Evolutionary conservation across 164 flowering plant species (phyloP), one percentile per base, ranked within the genome.

Genomic region (Hamamelis virginiana): DNA sequence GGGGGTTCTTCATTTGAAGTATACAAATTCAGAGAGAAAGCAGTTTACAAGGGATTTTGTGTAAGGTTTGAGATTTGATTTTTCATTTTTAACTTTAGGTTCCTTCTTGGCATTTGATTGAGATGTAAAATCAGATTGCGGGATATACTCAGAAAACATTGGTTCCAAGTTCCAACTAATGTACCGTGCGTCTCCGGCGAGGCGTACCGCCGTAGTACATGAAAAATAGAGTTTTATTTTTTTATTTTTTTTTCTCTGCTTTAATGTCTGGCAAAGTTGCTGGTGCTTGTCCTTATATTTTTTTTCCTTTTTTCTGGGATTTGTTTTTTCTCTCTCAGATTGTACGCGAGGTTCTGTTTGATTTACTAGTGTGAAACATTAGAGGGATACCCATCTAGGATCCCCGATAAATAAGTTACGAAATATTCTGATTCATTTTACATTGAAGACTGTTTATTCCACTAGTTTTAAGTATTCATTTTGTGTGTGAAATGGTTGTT

Each of bases 51-150:
- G 79, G 78, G 76, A 74, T 82, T 83, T 87, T 82, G 77, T 84
- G 80, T 80, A 74, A 78, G 81, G 80, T 75, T 81, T 83, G 84
- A 72, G 75, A 69, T 76, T 84, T 77, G 59, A 69, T 48, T 75
- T 79, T 70, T 53, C 41, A 66, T 64, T 43, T 75, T 48, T 59
- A 23, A 64, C 73, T 59, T 75, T 84, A 84, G 84, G 73, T 71
- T 82, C 71, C 66, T 78, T 81, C 70, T 83, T 79, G 72, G 80
- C 77, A 74, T 84, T 87, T 80, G 81, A 78, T 83, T 83, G 90
- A 86, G 89, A 74, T 87, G 90, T 87, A 84, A 81, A 82, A 84
- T 85, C 86, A 77, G 84, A 80, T 78, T 80, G 86, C 84, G 82
- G 89, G 79, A 79, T 83, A 74, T 80, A 82, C 79, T 84, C 79